phyloP scores from a whole-genome alignment of 2,329 filamentous ascomycete genomes.

The Beauveria rudraprayagi region DNA sequence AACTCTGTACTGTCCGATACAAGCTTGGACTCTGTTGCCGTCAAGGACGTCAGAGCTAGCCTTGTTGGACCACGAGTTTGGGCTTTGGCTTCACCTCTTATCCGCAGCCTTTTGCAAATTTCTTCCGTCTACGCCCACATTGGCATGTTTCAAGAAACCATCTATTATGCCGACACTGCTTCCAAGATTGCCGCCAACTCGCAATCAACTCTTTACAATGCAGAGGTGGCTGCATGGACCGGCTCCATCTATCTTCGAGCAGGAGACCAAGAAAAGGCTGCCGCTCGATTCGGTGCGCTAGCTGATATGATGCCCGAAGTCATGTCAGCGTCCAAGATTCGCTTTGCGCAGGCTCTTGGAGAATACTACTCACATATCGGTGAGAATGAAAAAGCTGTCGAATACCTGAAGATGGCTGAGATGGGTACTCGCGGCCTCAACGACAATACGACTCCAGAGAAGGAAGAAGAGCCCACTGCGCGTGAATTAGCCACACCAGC shows the following conservation, averaged over 20 bases:
- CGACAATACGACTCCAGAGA: slow-evolving; percentile 11
- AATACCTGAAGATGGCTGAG: slow-evolving; percentile 42
- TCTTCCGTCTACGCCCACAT: slow-evolving; percentile 74
- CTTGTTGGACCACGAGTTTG: slow-evolving; percentile 59
- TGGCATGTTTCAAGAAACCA: slow-evolving; percentile 79
- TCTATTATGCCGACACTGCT: slow-evolving; percentile 82
- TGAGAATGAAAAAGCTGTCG: slow-evolving; percentile 34
- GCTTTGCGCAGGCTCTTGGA: slow-evolving; percentile 47
- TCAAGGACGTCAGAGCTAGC: slow-evolving; percentile 14
- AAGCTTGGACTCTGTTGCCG: slow-evolving; percentile 21
- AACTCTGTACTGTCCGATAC: slow-evolving; percentile 23
- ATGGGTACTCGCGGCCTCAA: slow-evolving; percentile 13
- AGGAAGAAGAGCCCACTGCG: slow-evolving; percentile 5
- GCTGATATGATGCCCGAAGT: slow-evolving; percentile 42
- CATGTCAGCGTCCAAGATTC: slow-evolving; percentile 26
- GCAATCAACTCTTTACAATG: slow-evolving; percentile 49
- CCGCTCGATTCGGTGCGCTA: slow-evolving; percentile 41
- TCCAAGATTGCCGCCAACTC: slow-evolving; percentile 66
- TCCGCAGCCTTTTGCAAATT: slow-evolving; percentile 63
- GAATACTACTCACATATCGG: slow-evolving; percentile 45
- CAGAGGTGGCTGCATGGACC: slow-evolving; percentile 46
- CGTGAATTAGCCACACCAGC: slow-evolving; percentile 14
- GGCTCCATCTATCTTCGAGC: slow-evolving; percentile 49
- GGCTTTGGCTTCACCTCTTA: slow-evolving; percentile 66
- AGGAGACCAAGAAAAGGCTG: slow-evolving; percentile 50